A percentile compares a stretch with the other conserved stretches of the same genome.
phyloP scores from a whole-genome alignment of 208 protist genomes.

The Acanthamoeba divionensis region DNA sequence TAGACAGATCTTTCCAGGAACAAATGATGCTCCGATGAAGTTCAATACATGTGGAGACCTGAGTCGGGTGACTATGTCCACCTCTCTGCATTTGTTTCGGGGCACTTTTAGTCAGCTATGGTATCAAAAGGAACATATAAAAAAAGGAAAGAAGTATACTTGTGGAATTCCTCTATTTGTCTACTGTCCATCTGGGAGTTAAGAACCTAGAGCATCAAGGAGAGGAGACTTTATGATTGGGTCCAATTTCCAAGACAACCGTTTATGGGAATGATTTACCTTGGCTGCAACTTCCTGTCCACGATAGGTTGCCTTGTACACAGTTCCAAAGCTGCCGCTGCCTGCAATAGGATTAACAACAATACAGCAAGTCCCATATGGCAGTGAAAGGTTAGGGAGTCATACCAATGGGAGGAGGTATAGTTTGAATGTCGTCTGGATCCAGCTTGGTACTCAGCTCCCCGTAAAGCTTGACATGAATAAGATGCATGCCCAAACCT shows the following conservation, averaged over 20 bases:
- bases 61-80: slow-evolving; percentile 30
- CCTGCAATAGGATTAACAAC: neutral
- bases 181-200: neutral
- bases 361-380: neutral
- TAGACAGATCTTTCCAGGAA: slow-evolving; percentile 27
- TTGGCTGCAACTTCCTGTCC: slow-evolving; percentile 47
- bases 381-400: neutral
- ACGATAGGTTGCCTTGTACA: slow-evolving; percentile 48
- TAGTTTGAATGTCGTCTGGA: slow-evolving; percentile 1
- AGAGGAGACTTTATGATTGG: neutral
- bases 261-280: slow-evolving; percentile 17
- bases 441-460: slow-evolving; percentile 40
- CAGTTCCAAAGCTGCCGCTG: slow-evolving; percentile 19
- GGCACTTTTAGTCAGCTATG: neutral
- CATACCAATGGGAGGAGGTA: neutral
- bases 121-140: neutral
- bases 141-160: neutral
- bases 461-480: slow-evolving; percentile 19
- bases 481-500: neutral
- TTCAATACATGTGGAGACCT: slow-evolving; percentile 36
- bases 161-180: neutral
- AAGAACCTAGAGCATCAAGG: neutral
- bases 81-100: neutral
- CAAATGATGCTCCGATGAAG: slow-evolving; percentile 22
- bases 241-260: neutral